Conservation (phyloP, 768 basidiomycete species). For the Inosperma sp. region DNA sequence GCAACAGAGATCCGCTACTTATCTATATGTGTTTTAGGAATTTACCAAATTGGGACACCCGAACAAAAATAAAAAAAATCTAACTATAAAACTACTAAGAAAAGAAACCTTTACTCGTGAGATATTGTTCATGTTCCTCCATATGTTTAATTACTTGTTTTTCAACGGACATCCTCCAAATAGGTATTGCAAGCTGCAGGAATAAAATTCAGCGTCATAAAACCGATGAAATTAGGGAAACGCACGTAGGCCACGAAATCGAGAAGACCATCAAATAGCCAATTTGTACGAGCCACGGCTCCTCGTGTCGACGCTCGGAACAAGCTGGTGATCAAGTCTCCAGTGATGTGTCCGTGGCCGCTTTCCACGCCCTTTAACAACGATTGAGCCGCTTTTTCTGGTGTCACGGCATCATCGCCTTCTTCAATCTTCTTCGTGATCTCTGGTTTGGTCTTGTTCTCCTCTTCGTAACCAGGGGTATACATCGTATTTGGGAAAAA, state of each 20-base stretch:
- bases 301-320: slow-evolving; percentile 69
- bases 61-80: slow-evolving; percentile 1
- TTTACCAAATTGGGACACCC: slow-evolving; percentile 12
- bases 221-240: slow-evolving; percentile 11
- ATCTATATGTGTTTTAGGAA: slow-evolving; percentile 18
- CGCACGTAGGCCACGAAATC: slow-evolving; percentile 46
- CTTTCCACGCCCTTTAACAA: slow-evolving; percentile 63
- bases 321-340: slow-evolving; percentile 60
- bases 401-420: slow-evolving; percentile 55
- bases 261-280: slow-evolving; percentile 50
- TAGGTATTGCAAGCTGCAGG: slow-evolving; percentile 45
- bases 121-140: slow-evolving; percentile 44
- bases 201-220: slow-evolving; percentile 4
- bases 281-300: slow-evolving; percentile 53
- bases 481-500: slow-evolving; percentile 82
- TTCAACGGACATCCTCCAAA: slow-evolving; percentile 51
- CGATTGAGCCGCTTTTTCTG: slow-evolving; percentile 57
- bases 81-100: not conserved
- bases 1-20: too few species aligned
- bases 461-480: slow-evolving; percentile 70
- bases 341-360: slow-evolving; percentile 71
- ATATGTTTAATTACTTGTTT: slow-evolving; percentile 41
- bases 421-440: slow-evolving; percentile 73
- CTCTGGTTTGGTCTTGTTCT: slow-evolving; percentile 72
- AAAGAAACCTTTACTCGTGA: slow-evolving; percentile 43